A percentile compares a stretch with the other conserved stretches of the same genome.
phyloP scores from a whole-genome alignment of 2,329 filamentous ascomycete genomes.

The Talaromyces sp. region DNA sequence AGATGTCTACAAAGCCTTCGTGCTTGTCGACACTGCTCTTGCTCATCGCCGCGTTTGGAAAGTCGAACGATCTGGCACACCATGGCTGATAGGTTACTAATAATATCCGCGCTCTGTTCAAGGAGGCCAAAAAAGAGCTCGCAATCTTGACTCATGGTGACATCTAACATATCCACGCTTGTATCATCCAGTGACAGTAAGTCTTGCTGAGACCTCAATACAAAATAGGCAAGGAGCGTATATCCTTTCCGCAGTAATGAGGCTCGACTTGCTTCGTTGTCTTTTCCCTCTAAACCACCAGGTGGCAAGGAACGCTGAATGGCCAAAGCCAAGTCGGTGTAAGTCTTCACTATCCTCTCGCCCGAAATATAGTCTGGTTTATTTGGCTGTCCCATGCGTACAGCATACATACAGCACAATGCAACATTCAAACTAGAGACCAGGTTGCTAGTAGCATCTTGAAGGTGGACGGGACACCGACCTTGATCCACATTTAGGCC shows the following conservation, averaged over 20 bases:
- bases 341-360: slow-evolving; percentile 27
- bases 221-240: slow-evolving; percentile 30
- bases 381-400: slow-evolving; percentile 27
- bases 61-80: slow-evolving; percentile 34
- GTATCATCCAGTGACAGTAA: slow-evolving; percentile 15
- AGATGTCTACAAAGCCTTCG: slow-evolving; percentile 28
- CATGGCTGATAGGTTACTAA: slow-evolving; percentile 35
- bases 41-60: slow-evolving; percentile 27
- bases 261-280: slow-evolving; percentile 20
- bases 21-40: slow-evolving; percentile 25
- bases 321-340: slow-evolving; percentile 24
- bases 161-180: slow-evolving; percentile 10
- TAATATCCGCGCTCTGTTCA: slow-evolving; percentile 28
- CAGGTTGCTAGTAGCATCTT: slow-evolving; percentile 38
- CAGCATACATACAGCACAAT: slow-evolving; percentile 37
- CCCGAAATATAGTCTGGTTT: slow-evolving; percentile 19
- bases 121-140: slow-evolving; percentile 31
- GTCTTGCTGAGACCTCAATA: slow-evolving; percentile 29
- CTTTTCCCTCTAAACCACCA: slow-evolving; percentile 5
- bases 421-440: slow-evolving; percentile 34
- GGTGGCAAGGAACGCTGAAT: slow-evolving; percentile 27
- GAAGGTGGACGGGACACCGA: slow-evolving; percentile 32
- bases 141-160: slow-evolving; percentile 24
- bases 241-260: slow-evolving; percentile 33
- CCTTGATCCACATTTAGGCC: not conserved